Base-by-base conservation (phyloP, 257 asterid species). In the Pogostemon cablin region DNA sequence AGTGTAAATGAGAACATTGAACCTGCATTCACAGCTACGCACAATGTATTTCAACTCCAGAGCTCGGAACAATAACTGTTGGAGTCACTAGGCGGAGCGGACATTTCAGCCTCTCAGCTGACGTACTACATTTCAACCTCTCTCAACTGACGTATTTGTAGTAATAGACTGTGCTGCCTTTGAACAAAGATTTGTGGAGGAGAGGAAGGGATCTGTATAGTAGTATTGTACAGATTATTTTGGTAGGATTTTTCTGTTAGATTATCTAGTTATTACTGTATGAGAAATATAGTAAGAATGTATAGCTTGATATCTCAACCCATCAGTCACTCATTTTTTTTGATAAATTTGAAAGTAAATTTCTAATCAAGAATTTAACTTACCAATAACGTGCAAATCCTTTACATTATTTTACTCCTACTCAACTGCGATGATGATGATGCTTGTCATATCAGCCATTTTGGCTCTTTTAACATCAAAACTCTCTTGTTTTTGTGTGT, bases 1-100 rank as follows among this genome's bases (percentile, higher is more conserved):
- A 91, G 99, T 15, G 91, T 95, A 17, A 91, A 91, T 9, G 96
- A 89, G 67, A 86, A 80, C 83, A 84, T 95, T 4, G 99, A 95
- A 73, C 99, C 99, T 40, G 96, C 96, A 25, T 87, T 87, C 78
- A 82, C 91, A 8, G 92, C 89, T 65, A 67, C 72, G 54, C 40
- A 81, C 35, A 61, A 61, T 47, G 60, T 71, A 41, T 49, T 76
- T 73, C 87, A 76, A 72, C 90, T 80, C 63, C 87, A 65, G 48
- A 73, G 62, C 72, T 72, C 78, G 9, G 81, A 80, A 67, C 80
- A 69, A 71, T 69, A 72, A 75, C 66, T 11, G 35, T 53, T 15
- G 60, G 63, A 59, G 71, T 46, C 32, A 48, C 38, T 12, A 60
- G 34, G 55, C 39, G 4, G 57, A 32, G 17, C 60, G 37, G 38